A percentile compares a stretch with the other conserved stretches of the same genome.
Conservation (phyloP, 345 rosid genomes). For the Syzygium jambos region DNA sequence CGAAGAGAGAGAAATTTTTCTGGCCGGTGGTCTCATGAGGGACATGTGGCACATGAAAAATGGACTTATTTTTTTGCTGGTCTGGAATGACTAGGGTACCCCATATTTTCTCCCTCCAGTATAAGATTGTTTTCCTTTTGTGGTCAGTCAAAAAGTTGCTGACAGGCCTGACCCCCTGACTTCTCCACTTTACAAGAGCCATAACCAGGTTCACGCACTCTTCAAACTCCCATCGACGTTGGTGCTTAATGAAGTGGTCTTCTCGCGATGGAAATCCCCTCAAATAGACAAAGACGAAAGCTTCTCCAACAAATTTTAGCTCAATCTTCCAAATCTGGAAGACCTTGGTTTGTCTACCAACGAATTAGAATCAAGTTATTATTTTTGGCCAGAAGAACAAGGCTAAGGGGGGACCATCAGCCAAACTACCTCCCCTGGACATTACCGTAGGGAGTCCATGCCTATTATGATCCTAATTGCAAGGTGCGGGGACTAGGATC, state of each 20-base stretch:
- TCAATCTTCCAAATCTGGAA: too few relatives aligned
- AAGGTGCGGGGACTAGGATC: background rate
- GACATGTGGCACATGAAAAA: too few relatives aligned
- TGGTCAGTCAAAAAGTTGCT: background rate
- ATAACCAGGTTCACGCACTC: background rate
- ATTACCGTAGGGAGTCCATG: background rate
- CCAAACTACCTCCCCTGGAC: background rate
- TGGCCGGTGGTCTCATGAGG: too few relatives aligned
- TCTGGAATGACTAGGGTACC: too few relatives aligned
- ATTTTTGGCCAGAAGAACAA: background rate
- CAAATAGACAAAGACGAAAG: accelerated
- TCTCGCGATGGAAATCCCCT: background rate
- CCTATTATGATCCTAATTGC: background rate
- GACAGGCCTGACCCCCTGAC: background rate
- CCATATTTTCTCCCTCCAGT: background rate
- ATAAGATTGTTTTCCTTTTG: background rate
- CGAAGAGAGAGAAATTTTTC: too few relatives aligned
- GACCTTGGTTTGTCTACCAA: too few relatives aligned
- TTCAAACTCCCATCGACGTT: background rate
- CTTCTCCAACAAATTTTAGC: too few relatives aligned
- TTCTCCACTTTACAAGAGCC: background rate
- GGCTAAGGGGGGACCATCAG: background rate
- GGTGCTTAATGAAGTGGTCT: background rate
- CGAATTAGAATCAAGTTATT: too few relatives aligned
- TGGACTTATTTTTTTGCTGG: too few relatives aligned